Evolutionary conservation across 2,329 filamentous ascomycete genomes (phyloP).

Genomic region (Colletotrichum scovillei): DNA sequence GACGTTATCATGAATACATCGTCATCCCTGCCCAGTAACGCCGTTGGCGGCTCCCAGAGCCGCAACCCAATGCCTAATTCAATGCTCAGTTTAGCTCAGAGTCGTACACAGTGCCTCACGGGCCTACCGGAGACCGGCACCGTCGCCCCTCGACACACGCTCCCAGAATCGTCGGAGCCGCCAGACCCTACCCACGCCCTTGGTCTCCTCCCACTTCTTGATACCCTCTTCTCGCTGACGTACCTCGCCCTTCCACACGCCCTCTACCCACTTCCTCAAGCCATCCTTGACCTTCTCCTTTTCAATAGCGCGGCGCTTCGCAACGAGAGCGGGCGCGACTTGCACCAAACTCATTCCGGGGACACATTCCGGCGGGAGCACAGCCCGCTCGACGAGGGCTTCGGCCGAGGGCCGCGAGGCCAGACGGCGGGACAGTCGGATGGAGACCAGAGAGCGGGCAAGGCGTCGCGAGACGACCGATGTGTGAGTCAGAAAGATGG

Average conservation of each 20-base stretch:
- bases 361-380: conserved; percentile 74
- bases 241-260: conserved; percentile 66
- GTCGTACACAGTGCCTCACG: background rate
- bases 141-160: conserved; percentile 59
- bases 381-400: conserved; percentile 70
- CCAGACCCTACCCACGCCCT: conserved; percentile 68
- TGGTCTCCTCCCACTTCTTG: conserved; percentile 59
- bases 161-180: conserved; percentile 76
- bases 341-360: conserved; percentile 53
- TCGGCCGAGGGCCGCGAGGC: conserved; percentile 69
- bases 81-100: background rate
- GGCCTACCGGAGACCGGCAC: conserved; percentile 22
- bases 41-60: conserved; percentile 2
- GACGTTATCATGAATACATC: conserved; percentile 14
- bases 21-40: background rate
- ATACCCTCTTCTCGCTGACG: conserved; percentile 60
- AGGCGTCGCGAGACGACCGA: conserved; percentile 73
- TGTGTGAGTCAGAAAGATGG: conserved; percentile 75
- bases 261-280: conserved; percentile 72
- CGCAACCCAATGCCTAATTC: background rate
- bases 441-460: conserved; percentile 72
- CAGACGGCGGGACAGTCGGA: conserved; percentile 72
- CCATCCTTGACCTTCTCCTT: conserved; percentile 75
- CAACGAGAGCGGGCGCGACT: conserved; percentile 72
- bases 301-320: conserved; percentile 71